Evolutionary conservation across 345 rosid genomes (phyloP).

Genomic region (Cardamine chenopodiifolia): DNA sequence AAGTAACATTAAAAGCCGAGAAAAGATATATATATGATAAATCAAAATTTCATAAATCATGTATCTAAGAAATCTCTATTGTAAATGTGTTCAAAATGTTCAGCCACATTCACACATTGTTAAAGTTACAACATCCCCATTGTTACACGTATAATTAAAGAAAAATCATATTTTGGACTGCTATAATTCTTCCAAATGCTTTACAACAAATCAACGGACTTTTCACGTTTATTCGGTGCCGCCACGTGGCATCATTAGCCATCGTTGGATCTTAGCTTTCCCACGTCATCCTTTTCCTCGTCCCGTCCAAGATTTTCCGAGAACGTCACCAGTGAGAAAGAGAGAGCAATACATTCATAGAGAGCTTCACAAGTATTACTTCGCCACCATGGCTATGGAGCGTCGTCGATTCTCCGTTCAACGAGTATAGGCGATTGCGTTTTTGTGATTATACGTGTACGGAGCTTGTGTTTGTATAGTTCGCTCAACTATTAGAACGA

Average conservation of each 20-base stretch:
- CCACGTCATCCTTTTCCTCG: slow-evolving; percentile 33
- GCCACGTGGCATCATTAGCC: slow-evolving; percentile 32
- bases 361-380: background rate
- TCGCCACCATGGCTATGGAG: slow-evolving; percentile 2
- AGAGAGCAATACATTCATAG: background rate
- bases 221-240: slow-evolving; percentile 30
- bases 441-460: background rate
- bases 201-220: slow-evolving; percentile 39
- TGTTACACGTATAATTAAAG: background rate
- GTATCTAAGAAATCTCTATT: background rate
- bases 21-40: too few species aligned
- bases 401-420: background rate
- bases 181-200: background rate
- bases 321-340: slow-evolving; percentile 21
- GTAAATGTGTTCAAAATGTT: background rate
- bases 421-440: slow-evolving; percentile 22
- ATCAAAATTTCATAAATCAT: too few species aligned
- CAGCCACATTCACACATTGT: background rate
- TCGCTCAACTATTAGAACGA: slow-evolving; percentile 35
- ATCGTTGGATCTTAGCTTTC: slow-evolving; percentile 29
- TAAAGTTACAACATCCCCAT: background rate
- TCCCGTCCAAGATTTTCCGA: slow-evolving; percentile 21
- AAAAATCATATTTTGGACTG: slow-evolving; percentile 16
- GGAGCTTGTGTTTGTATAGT: slow-evolving; percentile 28
- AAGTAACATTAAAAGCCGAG: too few species aligned